These are phyloP conservation scores for Trypanosoma theileri DNA, from an alignment of 208 protist species.

Conservation along the genomic window DNA sequence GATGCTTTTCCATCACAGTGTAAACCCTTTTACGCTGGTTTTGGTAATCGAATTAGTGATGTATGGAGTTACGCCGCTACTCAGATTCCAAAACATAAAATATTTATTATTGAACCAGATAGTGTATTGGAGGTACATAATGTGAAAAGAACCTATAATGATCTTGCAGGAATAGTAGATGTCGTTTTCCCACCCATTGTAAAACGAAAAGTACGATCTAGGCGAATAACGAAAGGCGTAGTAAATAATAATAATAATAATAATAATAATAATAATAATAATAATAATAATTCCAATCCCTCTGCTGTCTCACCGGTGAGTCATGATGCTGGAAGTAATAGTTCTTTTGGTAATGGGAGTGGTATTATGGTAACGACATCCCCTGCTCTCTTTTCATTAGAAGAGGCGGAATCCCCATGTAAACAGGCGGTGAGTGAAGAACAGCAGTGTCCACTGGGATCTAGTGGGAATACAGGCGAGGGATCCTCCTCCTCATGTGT, in stretches of 20 bases:
- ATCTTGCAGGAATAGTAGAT: slow-evolving; percentile 80
- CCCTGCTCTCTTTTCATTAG: not conserved
- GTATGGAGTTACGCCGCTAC: slow-evolving; percentile 85
- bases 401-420: not conserved
- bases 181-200: slow-evolving; percentile 75
- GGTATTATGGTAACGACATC: not conserved
- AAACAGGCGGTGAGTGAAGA: not conserved
- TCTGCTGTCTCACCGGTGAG: no score
- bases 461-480: not conserved
- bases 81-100: slow-evolving; percentile 72
- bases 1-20: slow-evolving; percentile 69
- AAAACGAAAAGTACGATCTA: slow-evolving; percentile 6
- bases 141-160: slow-evolving; percentile 74
- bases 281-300: not conserved
- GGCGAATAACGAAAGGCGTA: not conserved
- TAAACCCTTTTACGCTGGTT: slow-evolving; percentile 89
- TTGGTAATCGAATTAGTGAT: slow-evolving; percentile 91
- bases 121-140: slow-evolving; percentile 77
- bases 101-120: slow-evolving; percentile 87
- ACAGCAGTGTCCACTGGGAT: not conserved
- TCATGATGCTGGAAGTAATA: not conserved
- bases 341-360: not conserved
- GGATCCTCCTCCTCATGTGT: not conserved
- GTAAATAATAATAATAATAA: not conserved
- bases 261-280: not conserved